Evolutionary conservation across 129 eudicot species (phyloP).

Genomic region (Tanacetum coccineum): DNA sequence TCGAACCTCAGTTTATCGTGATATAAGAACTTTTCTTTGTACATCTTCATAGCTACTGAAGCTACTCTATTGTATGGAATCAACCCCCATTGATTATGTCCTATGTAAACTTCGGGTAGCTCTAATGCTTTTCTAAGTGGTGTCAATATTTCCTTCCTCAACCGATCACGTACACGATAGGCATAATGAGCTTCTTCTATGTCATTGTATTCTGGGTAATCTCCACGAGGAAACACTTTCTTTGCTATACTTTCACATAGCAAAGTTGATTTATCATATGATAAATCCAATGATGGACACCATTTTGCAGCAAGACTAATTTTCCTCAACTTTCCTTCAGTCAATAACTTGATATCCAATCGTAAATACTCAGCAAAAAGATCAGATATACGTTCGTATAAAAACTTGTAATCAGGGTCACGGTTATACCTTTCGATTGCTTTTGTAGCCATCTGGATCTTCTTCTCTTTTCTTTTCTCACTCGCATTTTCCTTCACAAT

Average conservation of each 20-base stretch:
- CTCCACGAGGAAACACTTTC: slow-evolving; percentile 12
- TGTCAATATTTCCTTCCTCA: slow-evolving; percentile 3
- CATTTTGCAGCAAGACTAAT: slow-evolving; percentile 19
- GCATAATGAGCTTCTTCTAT: slow-evolving; percentile 18
- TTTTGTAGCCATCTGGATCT: slow-evolving; percentile 3
- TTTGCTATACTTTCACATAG: slow-evolving; percentile 16
- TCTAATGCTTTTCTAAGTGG: slow-evolving; percentile 14
- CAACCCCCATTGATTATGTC: slow-evolving; percentile 16
- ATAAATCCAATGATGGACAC: slow-evolving; percentile 11
- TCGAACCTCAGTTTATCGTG: slow-evolving; percentile 1
- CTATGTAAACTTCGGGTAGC: slow-evolving; percentile 18
- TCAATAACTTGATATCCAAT: neutral
- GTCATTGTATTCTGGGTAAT: neutral
- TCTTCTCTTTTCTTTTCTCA: neutral
- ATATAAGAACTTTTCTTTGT: slow-evolving; percentile 2
- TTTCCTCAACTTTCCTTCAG: neutral
- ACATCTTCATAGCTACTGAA: slow-evolving; percentile 9
- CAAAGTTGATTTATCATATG: slow-evolving; percentile 9
- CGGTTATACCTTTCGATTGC: neutral
- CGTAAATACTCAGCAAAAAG: neutral
- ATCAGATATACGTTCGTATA: slow-evolving; percentile 11
- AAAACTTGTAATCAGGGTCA: slow-evolving; percentile 11
- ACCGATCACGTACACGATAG: slow-evolving; percentile 11
- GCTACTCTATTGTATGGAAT: slow-evolving; percentile 19
- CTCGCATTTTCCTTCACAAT: neutral